Base-by-base conservation (phyloP, 2,329 filamentous ascomycete species). In the Colletotrichum eremochloae region DNA sequence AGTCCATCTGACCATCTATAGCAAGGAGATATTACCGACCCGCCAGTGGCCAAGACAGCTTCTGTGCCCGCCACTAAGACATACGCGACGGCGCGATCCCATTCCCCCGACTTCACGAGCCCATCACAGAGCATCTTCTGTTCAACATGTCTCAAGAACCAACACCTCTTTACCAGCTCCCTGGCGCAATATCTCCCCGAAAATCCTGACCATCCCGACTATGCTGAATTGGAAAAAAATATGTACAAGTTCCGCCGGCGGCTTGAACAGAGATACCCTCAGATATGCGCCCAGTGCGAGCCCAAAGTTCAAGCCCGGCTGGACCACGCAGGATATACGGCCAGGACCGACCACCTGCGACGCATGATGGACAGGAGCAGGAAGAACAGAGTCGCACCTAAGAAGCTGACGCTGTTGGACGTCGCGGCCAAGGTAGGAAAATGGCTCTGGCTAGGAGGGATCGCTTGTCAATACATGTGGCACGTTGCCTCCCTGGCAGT, bases 21-120 rank as follows among this genome's bases (percentile, higher is more conserved):
- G 93, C 90, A 94, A 80, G 96, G 96, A 78, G 91, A 97, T 63
- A 96, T 98, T 75, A 93, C 94, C 68, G 96, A 99, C 81, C 94
- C 95, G 36, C 95, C 94, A 2, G 86, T 91, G 33, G 83, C 87
- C 29, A 89, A 89, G 71, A 88, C 86, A n/a, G 82, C 84, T 60
- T 80, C 81, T 73, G 80, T 84, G 77, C 79, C 84, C 67, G 79
- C 82, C 73, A 78, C 80, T 50, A 78, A 82, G n/a, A 81, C 83
- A 69, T 91, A 85, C 79, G 87, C 85, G 64, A 83, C 85, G 64
- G 77, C 84, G 58, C 82, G 83, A 74, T 75, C 84, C 71, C 76
- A 79, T 18, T 77, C 80, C 68, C 82, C 75, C 75, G 78, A 77
- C 79, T 82, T 76, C 76, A 79, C 74, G 74, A 74, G 72, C 44